Base-by-base conservation (phyloP, 2,329 filamentous ascomycete genomes). In the Botryosphaeria dothidea region DNA sequence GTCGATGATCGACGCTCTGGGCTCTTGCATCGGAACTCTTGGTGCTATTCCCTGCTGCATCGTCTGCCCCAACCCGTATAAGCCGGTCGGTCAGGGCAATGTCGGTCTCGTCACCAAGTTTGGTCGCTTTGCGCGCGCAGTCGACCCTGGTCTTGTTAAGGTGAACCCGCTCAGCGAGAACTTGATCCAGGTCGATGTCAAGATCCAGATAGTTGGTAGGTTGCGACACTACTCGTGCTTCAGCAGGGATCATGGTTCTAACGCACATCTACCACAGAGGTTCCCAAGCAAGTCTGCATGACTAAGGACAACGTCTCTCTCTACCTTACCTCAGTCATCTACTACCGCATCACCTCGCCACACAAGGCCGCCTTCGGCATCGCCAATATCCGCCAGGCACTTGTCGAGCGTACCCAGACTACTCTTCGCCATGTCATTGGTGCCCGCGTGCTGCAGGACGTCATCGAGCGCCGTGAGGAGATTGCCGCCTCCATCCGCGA, bases 271-370 rank as follows among this genome's bases (percentile, higher is more conserved):
- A 51, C 3, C 6, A 19, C 72, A 80, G 90, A 99, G 83, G 95
- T 99, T 25, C 94, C 94, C 19, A 89, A 93, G 80, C 95, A 99
- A 81, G 88, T 94, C 68, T 98, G 95, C 85, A 99, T 99, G 93
- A 99, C 95, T 78, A 98, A 98, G 83, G 95, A 99, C 84, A 99
- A 99, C 74, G 95, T 98, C 68, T 96, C 92, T 51, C 85, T 99
- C 46, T 90, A 93, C 72, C 85, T 99, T 70, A 98, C 93, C 54
- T 96, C 92, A 5, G 95, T 99, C 76, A 97, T 99, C 81, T 99
- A 99, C 86, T 99, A 99, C 83, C 93, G 97, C 84, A 94, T 99
- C 74, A 91, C 90, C 64, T 91, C 91, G 29, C 95, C 95, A 1
- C 94, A 98, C 86, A 97, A 96, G 82, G 93, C 94, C 66, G 94